These are phyloP conservation scores for Echium plantagineum DNA, from an alignment of 257 asterid genomes.

Conservation along the genomic window DNA sequence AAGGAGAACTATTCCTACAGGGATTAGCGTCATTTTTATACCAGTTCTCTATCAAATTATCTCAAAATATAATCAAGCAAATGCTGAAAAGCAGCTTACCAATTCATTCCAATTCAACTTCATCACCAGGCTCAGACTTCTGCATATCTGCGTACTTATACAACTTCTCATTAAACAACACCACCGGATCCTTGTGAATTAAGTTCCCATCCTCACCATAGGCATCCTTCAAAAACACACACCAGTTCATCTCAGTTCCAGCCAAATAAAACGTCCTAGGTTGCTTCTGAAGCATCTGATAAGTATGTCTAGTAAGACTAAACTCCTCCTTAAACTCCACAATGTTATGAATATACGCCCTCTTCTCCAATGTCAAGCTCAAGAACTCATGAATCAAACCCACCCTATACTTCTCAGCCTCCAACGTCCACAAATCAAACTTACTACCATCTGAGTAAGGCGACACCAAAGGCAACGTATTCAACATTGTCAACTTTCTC, in stretches of 20 bases:
- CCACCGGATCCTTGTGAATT: conserved; percentile 62
- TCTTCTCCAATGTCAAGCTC: conserved; percentile 90
- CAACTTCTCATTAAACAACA: conserved; percentile 56
- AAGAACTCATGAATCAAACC: conserved; percentile 84
- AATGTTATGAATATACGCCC: conserved; percentile 84
- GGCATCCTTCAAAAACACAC: conserved; percentile 80
- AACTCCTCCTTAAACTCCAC: conserved; percentile 96
- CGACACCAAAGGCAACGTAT: conserved; percentile 80
- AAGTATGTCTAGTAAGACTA: conserved; percentile 71
- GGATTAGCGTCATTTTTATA: no score
- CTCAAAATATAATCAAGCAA: no score
- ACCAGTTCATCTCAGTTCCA: conserved; percentile 98
- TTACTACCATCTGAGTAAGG: conserved; percentile 81
- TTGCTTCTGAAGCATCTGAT: conserved; percentile 79
- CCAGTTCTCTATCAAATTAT: no score
- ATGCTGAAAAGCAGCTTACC: neutral
- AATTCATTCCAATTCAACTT: conserved; percentile 3
- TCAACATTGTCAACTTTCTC: conserved; percentile 70
- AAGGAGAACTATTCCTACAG: no score
- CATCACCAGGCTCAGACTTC: conserved; percentile 22
- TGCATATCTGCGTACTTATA: conserved; percentile 52
- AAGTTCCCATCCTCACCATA: conserved; percentile 66
- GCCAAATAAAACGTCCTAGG: conserved; percentile 72
- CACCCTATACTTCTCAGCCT: conserved; percentile 84
- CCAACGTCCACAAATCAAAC: conserved; percentile 80